These are phyloP conservation scores for Zoysia matrella DNA, from an alignment of 202 grass and related monocot genomes.

Conservation along the genomic window DNA sequence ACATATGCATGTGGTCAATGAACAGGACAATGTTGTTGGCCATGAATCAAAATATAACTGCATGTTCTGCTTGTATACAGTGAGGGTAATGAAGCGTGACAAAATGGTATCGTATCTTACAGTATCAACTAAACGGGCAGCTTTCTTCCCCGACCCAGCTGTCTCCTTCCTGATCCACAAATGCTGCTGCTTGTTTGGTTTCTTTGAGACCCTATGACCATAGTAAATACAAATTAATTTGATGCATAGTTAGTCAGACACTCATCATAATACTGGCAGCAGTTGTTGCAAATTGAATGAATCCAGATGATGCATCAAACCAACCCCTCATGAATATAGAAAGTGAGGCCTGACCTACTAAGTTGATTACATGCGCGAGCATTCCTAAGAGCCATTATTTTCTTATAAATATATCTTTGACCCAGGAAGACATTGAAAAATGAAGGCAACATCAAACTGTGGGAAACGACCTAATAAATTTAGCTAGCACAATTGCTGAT, in stretches of 20 bases:
- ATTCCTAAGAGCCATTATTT: not conserved
- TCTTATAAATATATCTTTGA: not conserved
- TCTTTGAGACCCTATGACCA: slow-evolving; percentile 64
- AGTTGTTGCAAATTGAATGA: slow-evolving; percentile 1
- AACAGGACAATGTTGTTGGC: too few species aligned
- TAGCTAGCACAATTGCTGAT: slow-evolving; percentile 1
- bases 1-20: too few species aligned
- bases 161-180: slow-evolving; percentile 95
- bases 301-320: not conserved
- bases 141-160: slow-evolving; percentile 72
- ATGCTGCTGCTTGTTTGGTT: slow-evolving; percentile 71
- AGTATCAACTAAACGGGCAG: slow-evolving; percentile 70
- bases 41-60: too few species aligned
- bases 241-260: not conserved
- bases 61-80: not conserved
- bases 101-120: slow-evolving; percentile 52
- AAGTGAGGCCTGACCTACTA: not conserved
- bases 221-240: slow-evolving; percentile 35
- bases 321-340: not conserved
- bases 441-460: not conserved
- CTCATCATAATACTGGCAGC: slow-evolving; percentile 5
- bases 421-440: not conserved
- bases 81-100: not conserved
- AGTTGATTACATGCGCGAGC: not conserved
- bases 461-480: not conserved